Evolutionary conservation across 768 basidiomycete species (phyloP).

Genomic region (Podaxis pistillaris): DNA sequence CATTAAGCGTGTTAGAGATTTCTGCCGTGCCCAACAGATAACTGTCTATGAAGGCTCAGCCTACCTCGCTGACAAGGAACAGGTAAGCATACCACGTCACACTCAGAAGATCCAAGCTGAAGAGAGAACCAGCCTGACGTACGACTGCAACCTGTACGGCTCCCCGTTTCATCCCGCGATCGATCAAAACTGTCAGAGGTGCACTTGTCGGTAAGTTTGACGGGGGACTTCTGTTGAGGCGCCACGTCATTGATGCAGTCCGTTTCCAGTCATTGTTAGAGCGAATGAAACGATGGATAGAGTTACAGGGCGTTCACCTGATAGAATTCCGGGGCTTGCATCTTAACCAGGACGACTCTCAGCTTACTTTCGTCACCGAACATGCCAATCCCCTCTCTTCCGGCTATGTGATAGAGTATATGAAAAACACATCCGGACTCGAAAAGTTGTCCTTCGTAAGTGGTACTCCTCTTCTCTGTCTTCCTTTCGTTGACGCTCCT

Average conservation of each 20-base stretch:
- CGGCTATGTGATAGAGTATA: not conserved
- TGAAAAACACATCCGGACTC: not conserved
- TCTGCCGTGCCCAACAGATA: not conserved
- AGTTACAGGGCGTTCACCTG: not conserved
- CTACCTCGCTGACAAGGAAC: not conserved
- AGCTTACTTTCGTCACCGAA: not conserved
- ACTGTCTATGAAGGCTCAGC: not conserved
- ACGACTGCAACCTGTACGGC: not conserved
- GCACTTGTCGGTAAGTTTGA: not conserved
- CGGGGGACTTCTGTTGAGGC: not conserved
- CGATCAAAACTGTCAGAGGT: not conserved
- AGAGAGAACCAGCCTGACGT: not conserved
- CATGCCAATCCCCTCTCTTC: not conserved
- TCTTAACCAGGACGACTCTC: not conserved
- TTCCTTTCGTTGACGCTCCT: not conserved
- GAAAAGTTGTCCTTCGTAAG: not conserved
- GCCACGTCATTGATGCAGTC: not conserved
- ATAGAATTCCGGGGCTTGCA: constrained; percentile 1
- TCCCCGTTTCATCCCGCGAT: constrained; percentile 1
- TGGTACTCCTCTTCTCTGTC: not conserved
- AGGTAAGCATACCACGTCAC: not conserved
- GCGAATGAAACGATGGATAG: not conserved
- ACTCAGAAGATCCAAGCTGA: not conserved
- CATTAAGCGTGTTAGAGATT: not conserved
- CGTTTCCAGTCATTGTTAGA: not conserved